Conservation (phyloP, 345 rosid species). For the Hibiscus mutabilis region DNA sequence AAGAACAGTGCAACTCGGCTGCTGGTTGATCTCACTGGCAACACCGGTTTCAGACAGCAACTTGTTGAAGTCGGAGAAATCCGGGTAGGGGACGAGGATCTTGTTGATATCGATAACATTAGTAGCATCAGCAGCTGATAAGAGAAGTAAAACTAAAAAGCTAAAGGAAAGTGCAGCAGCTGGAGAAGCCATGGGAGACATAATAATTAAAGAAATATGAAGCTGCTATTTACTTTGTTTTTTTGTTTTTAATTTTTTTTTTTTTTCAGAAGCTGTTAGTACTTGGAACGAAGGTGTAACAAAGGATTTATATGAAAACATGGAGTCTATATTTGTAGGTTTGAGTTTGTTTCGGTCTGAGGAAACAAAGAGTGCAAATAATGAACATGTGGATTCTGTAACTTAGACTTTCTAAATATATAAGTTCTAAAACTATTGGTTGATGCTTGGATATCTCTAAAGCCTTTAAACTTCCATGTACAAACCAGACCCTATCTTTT, state of each 20-base stretch:
- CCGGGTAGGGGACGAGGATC: not conserved
- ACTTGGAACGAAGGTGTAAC: not conserved
- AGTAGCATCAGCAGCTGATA: not conserved
- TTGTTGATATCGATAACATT: not conserved
- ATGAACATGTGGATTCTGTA: not conserved
- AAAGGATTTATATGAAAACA: not conserved
- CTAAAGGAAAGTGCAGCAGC: not conserved
- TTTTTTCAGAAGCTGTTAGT: no score
- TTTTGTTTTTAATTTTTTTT: no score
- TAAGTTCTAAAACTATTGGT: no score
- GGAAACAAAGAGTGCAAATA: not conserved
- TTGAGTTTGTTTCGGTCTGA: not conserved
- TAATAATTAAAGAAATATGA: not conserved
- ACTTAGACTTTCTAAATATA: no score
- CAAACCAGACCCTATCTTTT: no score
- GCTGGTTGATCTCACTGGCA: not conserved
- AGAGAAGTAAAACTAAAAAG: not conserved
- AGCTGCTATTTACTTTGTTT: no score
- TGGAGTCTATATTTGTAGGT: conserved; percentile 4
- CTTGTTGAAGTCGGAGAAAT: conserved; percentile 6
- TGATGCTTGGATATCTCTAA: no score
- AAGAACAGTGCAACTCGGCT: not conserved
- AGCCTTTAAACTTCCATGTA: no score
- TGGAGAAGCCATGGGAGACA: conserved; percentile 1
- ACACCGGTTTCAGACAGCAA: not conserved